Conservation (phyloP, 2,329 filamentous ascomycete species). For the Colletotrichum falcatum region DNA sequence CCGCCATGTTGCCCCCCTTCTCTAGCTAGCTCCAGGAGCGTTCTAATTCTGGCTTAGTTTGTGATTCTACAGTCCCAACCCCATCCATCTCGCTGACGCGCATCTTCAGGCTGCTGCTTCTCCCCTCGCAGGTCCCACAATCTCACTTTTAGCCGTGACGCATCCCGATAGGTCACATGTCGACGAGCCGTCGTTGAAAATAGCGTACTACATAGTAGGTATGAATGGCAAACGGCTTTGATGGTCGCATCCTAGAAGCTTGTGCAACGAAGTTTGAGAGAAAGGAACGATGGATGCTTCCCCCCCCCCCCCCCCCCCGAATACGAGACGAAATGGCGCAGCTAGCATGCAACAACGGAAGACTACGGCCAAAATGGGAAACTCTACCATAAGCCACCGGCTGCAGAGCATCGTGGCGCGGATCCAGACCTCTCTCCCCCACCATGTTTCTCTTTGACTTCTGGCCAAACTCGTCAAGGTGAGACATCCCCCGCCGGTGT, state of each 20-base stretch:
- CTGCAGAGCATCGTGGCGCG: not conserved
- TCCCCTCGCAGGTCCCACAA: not conserved
- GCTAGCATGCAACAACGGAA: slow-evolving; percentile 3
- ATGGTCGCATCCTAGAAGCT: not conserved
- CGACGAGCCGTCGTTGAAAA: not conserved
- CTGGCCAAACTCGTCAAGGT: not conserved
- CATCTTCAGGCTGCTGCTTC: not conserved
- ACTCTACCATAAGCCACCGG: not conserved
- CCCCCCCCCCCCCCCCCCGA: not conserved
- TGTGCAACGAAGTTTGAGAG: not conserved
- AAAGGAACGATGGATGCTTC: not conserved
- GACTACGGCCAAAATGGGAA: not conserved
- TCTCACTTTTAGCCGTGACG: not conserved
- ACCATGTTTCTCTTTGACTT: not conserved
- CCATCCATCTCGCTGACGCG: no score
- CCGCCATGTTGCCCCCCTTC: not conserved
- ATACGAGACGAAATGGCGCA: not conserved
- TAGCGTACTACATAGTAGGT: no score
- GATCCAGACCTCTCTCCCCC: no score
- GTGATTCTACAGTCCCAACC: not conserved
- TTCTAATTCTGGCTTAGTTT: not conserved
- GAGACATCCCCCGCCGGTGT: not conserved
- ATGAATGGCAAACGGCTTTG: not conserved
- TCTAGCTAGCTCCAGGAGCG: not conserved
- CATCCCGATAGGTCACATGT: not conserved